Evolutionary conservation across 345 rosid genomes (phyloP), one percentile per base, ranked within the genome.

Genomic region (Sisymbrium altissimum): DNA sequence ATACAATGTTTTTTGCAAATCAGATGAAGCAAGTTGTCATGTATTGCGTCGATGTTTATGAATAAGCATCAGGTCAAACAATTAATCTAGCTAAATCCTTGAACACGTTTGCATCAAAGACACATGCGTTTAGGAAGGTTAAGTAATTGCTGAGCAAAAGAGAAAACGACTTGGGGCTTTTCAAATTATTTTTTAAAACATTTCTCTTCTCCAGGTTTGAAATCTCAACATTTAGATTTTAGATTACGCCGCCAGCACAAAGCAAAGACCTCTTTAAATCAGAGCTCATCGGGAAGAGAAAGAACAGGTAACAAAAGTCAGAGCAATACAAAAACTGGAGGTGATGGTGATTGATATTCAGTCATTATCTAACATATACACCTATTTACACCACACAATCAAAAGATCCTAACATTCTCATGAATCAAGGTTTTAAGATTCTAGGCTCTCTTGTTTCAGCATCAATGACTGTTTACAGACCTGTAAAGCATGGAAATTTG

Each of bases 351-450:
- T 43, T 30, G 9, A 50, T 50, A 9, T 74, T 67, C 62, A 67
- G 60, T 46, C 73, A 59, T 59, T 58, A 29, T 49, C 49, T 66
- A 67, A 48, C 72, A 74, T 59, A 75, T 74, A 66, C 60, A 36
- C 72, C 76, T 36, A 78, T 71, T 32, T 70, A 62, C 66, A 63
- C 69, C 50, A 52, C 58, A 49, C 23, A 55, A 63, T 25, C 52
- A 54, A 43, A 74, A 74, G 50, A 45, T 64, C 59, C 71, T 57
- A 56, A 73, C 33, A 23, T 66, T 66, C 27, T 74, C 43, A 74
- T 58, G 60, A 56, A 74, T 58, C 53, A 64, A 43, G 70, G 39
- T 54, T 64, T 64, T 32, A 52, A 64, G 54, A 64, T 62, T 32
- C 64, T 54, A 64, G 39, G 71, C 58, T 55, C 71, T 52, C 65